Percentiles rank a stretch among this genome's conserved stretches.
These are phyloP conservation scores for Trapa bicornis DNA, from an alignment of 345 rosid genomes.

Conservation along the genomic window DNA sequence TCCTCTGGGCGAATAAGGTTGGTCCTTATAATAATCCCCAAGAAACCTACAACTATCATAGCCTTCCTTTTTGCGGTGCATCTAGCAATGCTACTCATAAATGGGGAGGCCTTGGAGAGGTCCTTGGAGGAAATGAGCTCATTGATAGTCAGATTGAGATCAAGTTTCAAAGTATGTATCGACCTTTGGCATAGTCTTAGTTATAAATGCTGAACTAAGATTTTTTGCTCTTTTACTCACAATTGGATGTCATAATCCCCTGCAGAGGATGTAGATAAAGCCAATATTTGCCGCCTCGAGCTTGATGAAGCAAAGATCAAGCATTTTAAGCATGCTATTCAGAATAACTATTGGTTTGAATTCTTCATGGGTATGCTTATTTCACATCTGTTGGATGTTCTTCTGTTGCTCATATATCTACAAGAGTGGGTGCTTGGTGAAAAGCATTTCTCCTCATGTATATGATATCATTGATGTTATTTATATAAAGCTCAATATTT, in stretches of 20 bases:
- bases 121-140: slow-evolving; percentile 98
- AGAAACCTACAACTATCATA: slow-evolving; percentile 95
- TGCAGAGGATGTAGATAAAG: slow-evolving; percentile 55
- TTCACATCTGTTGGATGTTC: not conserved
- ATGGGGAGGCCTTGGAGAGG: slow-evolving; percentile 99
- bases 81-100: slow-evolving; percentile 60
- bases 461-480: not conserved
- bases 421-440: not conserved
- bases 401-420: not conserved
- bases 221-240: not conserved
- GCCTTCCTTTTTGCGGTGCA: slow-evolving; percentile 88
- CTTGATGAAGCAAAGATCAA: slow-evolving; percentile 59
- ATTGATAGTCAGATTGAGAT: slow-evolving; percentile 81
- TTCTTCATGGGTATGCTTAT: slow-evolving; percentile 78
- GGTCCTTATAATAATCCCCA: slow-evolving; percentile 99
- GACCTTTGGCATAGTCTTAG: slow-evolving; percentile 2
- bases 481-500: no score
- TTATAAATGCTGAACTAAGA: not conserved
- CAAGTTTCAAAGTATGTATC: slow-evolving; percentile 69
- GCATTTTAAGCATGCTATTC: slow-evolving; percentile 80
- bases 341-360: slow-evolving; percentile 84
- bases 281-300: slow-evolving; percentile 42
- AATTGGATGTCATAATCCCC: not conserved
- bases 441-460: not conserved
- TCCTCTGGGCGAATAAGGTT: slow-evolving; percentile 96